Percentiles rank a stretch among this genome's conserved stretches.
These are phyloP conservation scores for Fusarium sp. DNA, from an alignment of 2,329 filamentous ascomycete genomes.

Conservation along the genomic window DNA sequence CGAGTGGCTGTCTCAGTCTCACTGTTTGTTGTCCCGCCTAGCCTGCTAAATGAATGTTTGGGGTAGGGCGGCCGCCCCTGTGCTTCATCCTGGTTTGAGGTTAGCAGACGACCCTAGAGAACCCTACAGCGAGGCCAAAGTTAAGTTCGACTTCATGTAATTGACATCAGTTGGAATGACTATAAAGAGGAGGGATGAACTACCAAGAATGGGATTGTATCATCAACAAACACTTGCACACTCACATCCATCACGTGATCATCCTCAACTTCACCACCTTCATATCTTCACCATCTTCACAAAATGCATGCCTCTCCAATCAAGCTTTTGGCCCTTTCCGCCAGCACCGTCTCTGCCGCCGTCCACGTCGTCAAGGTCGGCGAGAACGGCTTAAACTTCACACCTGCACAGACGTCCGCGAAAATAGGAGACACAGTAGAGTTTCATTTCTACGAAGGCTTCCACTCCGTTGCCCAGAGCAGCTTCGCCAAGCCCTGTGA, in stretches of 20 bases:
- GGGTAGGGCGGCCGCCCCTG: conserved; percentile 20
- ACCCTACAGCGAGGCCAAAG: neutral
- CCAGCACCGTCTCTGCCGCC: conserved; percentile 18
- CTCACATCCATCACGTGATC: neutral
- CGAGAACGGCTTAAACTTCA: conserved; percentile 55
- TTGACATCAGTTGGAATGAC: neutral
- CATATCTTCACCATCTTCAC: neutral
- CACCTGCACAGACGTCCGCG: conserved; percentile 62
- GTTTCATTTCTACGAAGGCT: conserved; percentile 58
- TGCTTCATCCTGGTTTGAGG: conserved; percentile 36
- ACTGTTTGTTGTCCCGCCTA: neutral
- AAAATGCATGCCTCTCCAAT: conserved; percentile 27
- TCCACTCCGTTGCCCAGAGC: conserved; percentile 71
- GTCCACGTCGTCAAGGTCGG: conserved; percentile 42
- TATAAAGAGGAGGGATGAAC: conserved; percentile 23
- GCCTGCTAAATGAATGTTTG: neutral
- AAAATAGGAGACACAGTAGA: conserved; percentile 59
- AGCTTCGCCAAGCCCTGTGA: conserved; percentile 69
- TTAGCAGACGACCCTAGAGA: conserved; percentile 11
- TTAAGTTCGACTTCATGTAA: conserved; percentile 4
- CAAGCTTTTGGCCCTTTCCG: conserved; percentile 22
- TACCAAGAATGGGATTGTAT: neutral
- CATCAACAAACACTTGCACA: neutral
- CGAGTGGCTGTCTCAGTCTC: conserved; percentile 15
- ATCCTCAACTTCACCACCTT: neutral